phyloP scores from a whole-genome alignment of 2,329 filamentous ascomycete species.

The Chaetomium globosum region DNA sequence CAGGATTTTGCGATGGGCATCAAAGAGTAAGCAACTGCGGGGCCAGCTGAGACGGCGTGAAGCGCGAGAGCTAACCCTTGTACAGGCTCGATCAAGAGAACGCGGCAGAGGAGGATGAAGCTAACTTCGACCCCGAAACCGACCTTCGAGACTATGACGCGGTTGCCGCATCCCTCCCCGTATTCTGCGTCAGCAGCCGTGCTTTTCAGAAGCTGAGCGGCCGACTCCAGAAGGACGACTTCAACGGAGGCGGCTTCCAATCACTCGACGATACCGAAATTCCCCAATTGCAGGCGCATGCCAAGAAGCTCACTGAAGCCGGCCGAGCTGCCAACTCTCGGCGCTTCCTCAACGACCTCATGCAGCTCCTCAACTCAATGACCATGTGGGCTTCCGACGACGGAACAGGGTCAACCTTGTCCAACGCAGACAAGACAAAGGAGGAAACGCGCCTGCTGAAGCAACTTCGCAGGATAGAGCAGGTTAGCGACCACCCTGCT shows the following conservation, averaged over 20 bases:
- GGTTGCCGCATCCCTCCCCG: constrained; percentile 57
- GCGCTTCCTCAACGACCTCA: constrained; percentile 35
- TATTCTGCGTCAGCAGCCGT: constrained; percentile 66
- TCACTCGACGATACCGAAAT: constrained; percentile 59
- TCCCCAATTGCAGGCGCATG: constrained; percentile 61
- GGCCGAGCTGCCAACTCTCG: constrained; percentile 33
- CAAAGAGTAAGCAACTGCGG: constrained; percentile 50
- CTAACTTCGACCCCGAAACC: constrained; percentile 57
- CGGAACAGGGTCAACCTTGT: constrained; percentile 29
- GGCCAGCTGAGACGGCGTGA: not conserved
- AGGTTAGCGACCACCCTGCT: constrained; percentile 25
- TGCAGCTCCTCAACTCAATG: constrained; percentile 37
- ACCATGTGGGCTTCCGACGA: constrained; percentile 37
- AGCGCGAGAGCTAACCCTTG: constrained; percentile 8
- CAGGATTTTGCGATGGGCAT: constrained; percentile 64
- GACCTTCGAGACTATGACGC: constrained; percentile 61
- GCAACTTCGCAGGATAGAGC: constrained; percentile 30
- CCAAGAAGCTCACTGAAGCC: constrained; percentile 55
- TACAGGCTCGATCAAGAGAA: constrained; percentile 56
- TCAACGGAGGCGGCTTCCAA: constrained; percentile 53
- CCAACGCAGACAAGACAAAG: constrained; percentile 28
- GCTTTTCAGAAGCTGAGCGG: constrained; percentile 65
- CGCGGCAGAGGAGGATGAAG: constrained; percentile 55
- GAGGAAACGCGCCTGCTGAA: constrained; percentile 29
- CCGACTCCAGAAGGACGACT: constrained; percentile 55